phyloP scores from a whole-genome alignment of 2,329 filamentous ascomycete species.

The Onygenales sp. region DNA sequence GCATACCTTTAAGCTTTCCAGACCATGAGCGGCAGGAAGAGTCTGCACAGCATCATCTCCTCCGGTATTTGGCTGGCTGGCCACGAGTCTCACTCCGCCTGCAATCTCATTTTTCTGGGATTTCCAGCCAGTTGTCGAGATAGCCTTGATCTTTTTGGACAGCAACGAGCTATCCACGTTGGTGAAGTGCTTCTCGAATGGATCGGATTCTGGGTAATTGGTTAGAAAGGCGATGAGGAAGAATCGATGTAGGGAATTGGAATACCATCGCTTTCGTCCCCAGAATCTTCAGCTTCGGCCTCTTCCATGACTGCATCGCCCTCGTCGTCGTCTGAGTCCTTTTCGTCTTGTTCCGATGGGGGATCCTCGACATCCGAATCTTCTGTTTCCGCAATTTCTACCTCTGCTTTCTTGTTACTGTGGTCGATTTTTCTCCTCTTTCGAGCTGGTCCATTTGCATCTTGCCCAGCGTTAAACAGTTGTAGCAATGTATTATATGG shows the following conservation, averaged over 20 bases:
- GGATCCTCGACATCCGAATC: slow-evolving; percentile 34
- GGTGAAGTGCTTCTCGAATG: slow-evolving; percentile 74
- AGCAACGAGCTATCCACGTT: slow-evolving; percentile 54
- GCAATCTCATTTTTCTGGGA: slow-evolving; percentile 28
- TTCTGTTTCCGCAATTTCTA: slow-evolving; percentile 17
- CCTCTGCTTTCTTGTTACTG: slow-evolving; percentile 20
- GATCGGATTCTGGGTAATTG: slow-evolving; percentile 43
- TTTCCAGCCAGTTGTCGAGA: slow-evolving; percentile 41
- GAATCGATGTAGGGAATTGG: neutral
- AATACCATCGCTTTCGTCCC: slow-evolving; percentile 25
- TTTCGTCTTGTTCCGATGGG: slow-evolving; percentile 25
- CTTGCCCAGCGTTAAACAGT: slow-evolving; percentile 38
- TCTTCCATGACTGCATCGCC: slow-evolving; percentile 22
- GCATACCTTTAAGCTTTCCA: slow-evolving; percentile 27
- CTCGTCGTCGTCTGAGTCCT: slow-evolving; percentile 37
- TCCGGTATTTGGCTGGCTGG: slow-evolving; percentile 20
- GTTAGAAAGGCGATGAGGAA: neutral
- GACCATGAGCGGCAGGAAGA: slow-evolving; percentile 22
- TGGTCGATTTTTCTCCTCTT: slow-evolving; percentile 46
- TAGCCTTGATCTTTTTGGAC: slow-evolving; percentile 39
- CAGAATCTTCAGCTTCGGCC: slow-evolving; percentile 5
- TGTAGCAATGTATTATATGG: slow-evolving; percentile 51
- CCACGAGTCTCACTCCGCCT: slow-evolving; percentile 23
- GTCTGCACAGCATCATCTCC: slow-evolving; percentile 17
- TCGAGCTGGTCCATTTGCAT: slow-evolving; percentile 35